phyloP scores from a whole-genome alignment of 176 grass and related monocot genomes.

The Phoenix dactylifera region DNA sequence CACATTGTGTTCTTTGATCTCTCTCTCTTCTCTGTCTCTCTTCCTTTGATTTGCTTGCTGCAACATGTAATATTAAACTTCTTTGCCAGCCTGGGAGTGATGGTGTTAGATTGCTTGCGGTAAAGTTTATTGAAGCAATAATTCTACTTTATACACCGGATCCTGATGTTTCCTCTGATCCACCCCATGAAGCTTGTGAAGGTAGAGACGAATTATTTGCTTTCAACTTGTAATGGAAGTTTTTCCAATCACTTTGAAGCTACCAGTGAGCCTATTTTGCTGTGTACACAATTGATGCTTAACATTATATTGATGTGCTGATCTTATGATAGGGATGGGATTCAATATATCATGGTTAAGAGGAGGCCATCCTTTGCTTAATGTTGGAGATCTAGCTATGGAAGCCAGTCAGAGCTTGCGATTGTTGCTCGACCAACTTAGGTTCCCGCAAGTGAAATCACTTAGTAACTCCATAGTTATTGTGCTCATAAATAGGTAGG shows the following conservation, averaged over 20 bases:
- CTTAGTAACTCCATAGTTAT: conserved; percentile 83
- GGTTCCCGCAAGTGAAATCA: conserved; percentile 69
- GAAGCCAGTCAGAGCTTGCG: conserved; percentile 91
- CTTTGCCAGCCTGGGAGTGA: conserved; percentile 48
- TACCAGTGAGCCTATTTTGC: too few species aligned
- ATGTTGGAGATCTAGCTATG: conserved; percentile 70
- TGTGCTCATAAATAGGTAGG: conserved; percentile 81
- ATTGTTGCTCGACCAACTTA: conserved; percentile 82
- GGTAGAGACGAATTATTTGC: conserved; percentile 17
- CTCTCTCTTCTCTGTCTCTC: background rate
- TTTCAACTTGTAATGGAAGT: too few species aligned
- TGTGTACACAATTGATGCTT: too few species aligned
- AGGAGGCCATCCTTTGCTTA: conserved; percentile 84
- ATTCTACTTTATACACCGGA: conserved; percentile 86
- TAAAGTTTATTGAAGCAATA: conserved; percentile 74
- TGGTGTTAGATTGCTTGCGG: conserved; percentile 64
- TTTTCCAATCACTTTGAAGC: too few species aligned
- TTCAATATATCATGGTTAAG: conserved; percentile 93
- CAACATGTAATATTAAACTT: conserved; percentile 10
- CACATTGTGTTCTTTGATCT: conserved; percentile 9
- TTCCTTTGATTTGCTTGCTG: too few species aligned
- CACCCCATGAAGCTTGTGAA: conserved; percentile 45
- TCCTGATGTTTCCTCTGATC: conserved; percentile 62
- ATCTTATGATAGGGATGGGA: conserved; percentile 36
- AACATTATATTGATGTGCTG: background rate